phyloP scores from a whole-genome alignment of 2,329 filamentous ascomycete species.

The Alternaria viburni region DNA sequence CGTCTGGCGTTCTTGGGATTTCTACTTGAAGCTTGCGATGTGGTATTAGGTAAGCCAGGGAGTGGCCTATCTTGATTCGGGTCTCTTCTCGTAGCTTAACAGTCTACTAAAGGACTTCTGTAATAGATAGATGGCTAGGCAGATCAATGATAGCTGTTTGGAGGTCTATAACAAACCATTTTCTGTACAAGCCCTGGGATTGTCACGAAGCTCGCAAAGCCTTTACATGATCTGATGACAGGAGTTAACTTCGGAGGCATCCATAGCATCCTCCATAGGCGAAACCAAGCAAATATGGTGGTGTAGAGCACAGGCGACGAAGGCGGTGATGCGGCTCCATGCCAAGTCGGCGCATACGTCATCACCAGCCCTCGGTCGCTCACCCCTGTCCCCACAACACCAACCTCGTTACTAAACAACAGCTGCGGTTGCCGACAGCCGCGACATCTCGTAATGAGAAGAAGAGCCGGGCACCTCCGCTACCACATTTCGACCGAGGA shows the following conservation, averaged over 20 bases:
- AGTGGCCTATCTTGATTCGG: background rate
- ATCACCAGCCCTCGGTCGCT: conserved; percentile 16
- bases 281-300: background rate
- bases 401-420: background rate
- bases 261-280: background rate
- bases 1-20: background rate
- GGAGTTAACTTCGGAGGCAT: background rate
- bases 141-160: background rate
- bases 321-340: conserved; percentile 2
- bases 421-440: conserved; percentile 1
- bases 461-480: conserved; percentile 7
- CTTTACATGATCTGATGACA: too few species aligned
- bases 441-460: conserved; percentile 2
- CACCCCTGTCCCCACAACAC: conserved; percentile 4
- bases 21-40: background rate
- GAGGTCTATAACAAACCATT: background rate
- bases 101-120: background rate
- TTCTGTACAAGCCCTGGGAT: background rate
- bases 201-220: background rate
- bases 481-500: conserved; percentile 12
- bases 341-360: conserved; percentile 24
- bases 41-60: background rate
- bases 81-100: background rate
- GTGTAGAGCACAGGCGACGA: background rate
- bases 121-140: background rate